Evolutionary conservation across 495 filamentous ascomycete species (phyloP).

Genomic region (Penicillium steckii): DNA sequence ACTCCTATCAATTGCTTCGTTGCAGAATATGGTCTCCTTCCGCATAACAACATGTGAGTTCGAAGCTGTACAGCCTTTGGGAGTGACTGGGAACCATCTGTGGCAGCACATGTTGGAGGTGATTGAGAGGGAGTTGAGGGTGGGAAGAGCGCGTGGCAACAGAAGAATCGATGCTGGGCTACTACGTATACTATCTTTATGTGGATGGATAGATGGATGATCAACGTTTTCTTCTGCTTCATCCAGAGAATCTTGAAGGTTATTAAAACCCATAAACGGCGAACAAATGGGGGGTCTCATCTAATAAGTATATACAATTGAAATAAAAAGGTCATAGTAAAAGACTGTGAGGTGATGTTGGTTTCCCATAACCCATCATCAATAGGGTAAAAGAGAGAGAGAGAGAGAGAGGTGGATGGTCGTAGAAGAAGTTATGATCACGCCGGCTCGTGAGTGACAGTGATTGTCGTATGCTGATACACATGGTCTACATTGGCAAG

Average conservation of each 20-base stretch:
- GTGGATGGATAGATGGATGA: no score
- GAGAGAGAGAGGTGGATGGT: neutral
- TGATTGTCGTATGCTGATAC: constrained; percentile 32
- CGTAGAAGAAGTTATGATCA: constrained; percentile 2
- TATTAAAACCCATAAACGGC: neutral
- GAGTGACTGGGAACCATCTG: neutral
- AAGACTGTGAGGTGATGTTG: neutral
- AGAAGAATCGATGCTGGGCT: no score
- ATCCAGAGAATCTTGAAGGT: neutral
- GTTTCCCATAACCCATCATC: neutral
- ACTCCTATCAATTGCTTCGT: neutral
- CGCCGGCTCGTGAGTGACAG: constrained; percentile 26
- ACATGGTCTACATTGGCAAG: constrained; percentile 19
- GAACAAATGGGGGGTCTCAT: neutral
- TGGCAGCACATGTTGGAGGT: neutral
- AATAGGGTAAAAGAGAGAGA: neutral
- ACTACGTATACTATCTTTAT: no score
- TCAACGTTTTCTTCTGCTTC: no score
- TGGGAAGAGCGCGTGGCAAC: no score
- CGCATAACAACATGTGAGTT: neutral
- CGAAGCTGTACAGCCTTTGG: neutral
- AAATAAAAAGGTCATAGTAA: neutral
- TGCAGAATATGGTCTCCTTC: neutral
- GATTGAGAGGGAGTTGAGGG: neutral
- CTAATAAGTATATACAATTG: neutral